Conservation (phyloP, 1,139 yeast species). For the Yamadazyma dendronema region DNA sequence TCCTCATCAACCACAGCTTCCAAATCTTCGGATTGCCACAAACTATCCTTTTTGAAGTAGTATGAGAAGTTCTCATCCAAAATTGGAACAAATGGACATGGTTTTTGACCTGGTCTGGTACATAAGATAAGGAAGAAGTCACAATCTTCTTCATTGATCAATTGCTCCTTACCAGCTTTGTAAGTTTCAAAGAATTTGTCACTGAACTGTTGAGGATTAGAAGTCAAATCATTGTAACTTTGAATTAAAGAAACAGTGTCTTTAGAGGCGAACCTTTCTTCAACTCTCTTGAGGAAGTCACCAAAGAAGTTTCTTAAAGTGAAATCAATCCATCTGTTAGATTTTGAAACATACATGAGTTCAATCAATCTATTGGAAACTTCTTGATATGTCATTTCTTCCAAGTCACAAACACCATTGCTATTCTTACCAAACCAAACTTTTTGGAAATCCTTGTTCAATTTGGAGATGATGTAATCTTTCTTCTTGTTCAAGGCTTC, state of each 20-base stretch:
- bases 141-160: conserved; percentile 92
- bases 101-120: conserved; percentile 85
- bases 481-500: conserved; percentile 82
- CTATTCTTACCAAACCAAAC: conserved; percentile 91
- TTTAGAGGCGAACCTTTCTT: conserved; percentile 82
- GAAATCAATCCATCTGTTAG: conserved; percentile 83
- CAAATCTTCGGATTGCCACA: conserved; percentile 98
- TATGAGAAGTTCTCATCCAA: conserved; percentile 92
- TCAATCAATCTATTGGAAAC: conserved; percentile 86
- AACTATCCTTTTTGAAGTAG: conserved; percentile 96
- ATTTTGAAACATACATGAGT: conserved; percentile 79
- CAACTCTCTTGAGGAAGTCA: conserved; percentile 86
- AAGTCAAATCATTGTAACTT: conserved; percentile 63
- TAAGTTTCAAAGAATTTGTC: conserved; percentile 62
- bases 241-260: conserved; percentile 68
- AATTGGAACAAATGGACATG: conserved; percentile 96
- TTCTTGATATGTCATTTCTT: conserved; percentile 94
- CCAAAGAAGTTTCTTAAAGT: conserved; percentile 87
- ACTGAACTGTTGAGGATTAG: conserved; percentile 58
- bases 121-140: conserved; percentile 88
- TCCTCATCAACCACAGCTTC: conserved; percentile 96
- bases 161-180: conserved; percentile 74
- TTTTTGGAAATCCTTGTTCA: conserved; percentile 94
- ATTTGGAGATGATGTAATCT: conserved; percentile 77
- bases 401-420: conserved; percentile 81